Conservation (phyloP, 1,284 basidiomycete genomes). For the Pseudozyma sp. region DNA sequence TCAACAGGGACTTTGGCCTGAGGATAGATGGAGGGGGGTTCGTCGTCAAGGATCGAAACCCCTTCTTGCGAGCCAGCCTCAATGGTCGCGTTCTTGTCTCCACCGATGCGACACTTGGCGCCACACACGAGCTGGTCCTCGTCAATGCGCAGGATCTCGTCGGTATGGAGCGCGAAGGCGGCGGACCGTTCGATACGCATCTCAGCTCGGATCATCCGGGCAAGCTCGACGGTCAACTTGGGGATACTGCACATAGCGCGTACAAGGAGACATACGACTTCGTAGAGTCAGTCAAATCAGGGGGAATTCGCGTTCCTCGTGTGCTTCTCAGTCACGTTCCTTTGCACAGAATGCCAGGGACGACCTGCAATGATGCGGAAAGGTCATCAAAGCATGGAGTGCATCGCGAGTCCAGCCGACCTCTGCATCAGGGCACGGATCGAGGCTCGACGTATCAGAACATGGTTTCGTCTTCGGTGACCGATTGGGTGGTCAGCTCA, state of each 20-base stretch:
- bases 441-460: slow-evolving; percentile 57
- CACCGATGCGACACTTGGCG: slow-evolving; percentile 12
- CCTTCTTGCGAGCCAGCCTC: slow-evolving; percentile 18
- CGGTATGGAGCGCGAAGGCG: slow-evolving; percentile 51
- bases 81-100: slow-evolving; percentile 54
- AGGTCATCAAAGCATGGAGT: slow-evolving; percentile 43
- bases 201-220: slow-evolving; percentile 29
- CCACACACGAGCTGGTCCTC: slow-evolving; percentile 58
- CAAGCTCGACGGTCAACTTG: slow-evolving; percentile 35
- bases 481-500: slow-evolving; percentile 42
- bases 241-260: slow-evolving; percentile 34
- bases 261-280: slow-evolving; percentile 48
- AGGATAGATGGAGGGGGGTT: slow-evolving; percentile 33
- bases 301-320: slow-evolving; percentile 24
- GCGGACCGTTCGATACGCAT: slow-evolving; percentile 31
- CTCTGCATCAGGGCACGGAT: slow-evolving; percentile 55
- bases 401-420: slow-evolving; percentile 37
- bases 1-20: slow-evolving; percentile 32
- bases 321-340: slow-evolving; percentile 61
- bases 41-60: slow-evolving; percentile 29
- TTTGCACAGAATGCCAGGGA: slow-evolving; percentile 32
- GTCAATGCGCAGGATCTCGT: slow-evolving; percentile 58
- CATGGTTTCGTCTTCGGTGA: slow-evolving; percentile 41
- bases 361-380: slow-evolving; percentile 36
- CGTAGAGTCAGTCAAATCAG: slow-evolving; percentile 37